Conservation (phyloP, 2,329 filamentous ascomycete species). For the Cladosporium austrohemisphaericum region DNA sequence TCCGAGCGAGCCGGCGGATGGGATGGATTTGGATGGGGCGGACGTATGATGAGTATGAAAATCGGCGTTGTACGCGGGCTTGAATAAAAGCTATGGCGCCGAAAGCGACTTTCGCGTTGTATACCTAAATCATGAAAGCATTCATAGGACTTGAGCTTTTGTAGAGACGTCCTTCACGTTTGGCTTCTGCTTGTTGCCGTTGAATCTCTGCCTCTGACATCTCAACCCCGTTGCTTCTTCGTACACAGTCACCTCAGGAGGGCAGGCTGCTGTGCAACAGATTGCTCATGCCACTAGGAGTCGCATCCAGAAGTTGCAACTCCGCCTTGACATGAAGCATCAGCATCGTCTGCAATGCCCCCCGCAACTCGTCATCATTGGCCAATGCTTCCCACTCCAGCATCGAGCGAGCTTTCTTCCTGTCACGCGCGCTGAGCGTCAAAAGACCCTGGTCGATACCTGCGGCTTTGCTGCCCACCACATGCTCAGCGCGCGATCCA, state of each 20-base stretch:
- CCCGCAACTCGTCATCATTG: constrained; percentile 37
- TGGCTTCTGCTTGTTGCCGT: too few species aligned
- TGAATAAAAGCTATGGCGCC: neutral
- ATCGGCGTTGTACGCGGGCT: neutral
- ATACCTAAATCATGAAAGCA: too few species aligned
- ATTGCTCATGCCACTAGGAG: constrained; percentile 23
- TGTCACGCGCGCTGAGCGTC: constrained; percentile 54
- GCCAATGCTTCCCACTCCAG: constrained; percentile 34
- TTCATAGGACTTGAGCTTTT: too few species aligned
- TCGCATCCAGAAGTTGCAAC: constrained; percentile 54
- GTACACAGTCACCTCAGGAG: neutral
- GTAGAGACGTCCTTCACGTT: too few species aligned
- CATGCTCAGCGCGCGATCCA: constrained; percentile 49
- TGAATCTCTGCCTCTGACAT: too few species aligned
- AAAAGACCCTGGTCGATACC: constrained; percentile 43
- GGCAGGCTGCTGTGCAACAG: constrained; percentile 20
- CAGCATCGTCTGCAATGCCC: constrained; percentile 69
- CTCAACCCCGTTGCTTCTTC: too few species aligned
- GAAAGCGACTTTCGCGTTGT: neutral
- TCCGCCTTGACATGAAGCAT: constrained; percentile 72
- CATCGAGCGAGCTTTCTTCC: constrained; percentile 54
- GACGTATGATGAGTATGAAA: neutral
- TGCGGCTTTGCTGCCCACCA: constrained; percentile 21
- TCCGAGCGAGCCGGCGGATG: neutral
- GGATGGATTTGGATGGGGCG: constrained; percentile 24